Percentiles rank a stretch among this genome's conserved stretches.
Evolutionary conservation across 352 stramenopile species (phyloP).

Genomic region (Elongisporangium prolatum): DNA sequence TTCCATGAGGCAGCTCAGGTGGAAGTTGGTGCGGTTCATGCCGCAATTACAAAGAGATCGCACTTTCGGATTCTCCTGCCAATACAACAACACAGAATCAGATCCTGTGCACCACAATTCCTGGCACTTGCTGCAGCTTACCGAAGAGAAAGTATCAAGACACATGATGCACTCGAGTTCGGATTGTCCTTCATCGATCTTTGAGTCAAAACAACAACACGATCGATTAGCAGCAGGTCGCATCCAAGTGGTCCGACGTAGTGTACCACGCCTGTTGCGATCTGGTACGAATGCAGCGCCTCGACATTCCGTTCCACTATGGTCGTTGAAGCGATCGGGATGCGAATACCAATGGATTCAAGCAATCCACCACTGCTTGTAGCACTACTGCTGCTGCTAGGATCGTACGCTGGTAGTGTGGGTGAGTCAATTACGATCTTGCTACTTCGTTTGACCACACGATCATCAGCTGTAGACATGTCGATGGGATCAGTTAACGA

Average conservation of each 20-base stretch:
- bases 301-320: conserved; percentile 29
- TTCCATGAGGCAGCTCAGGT: conserved; percentile 84
- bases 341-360: conserved; percentile 1
- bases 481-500: not conserved
- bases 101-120: not conserved
- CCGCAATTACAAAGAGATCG: conserved; percentile 85
- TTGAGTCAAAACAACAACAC: conserved; percentile 1
- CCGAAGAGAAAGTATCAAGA: conserved; percentile 62
- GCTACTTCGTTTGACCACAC: conserved; percentile 8
- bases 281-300: conserved; percentile 65
- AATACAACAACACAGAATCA: not conserved
- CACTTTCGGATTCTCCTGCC: conserved; percentile 69
- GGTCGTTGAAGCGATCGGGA: not conserved
- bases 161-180: conserved; percentile 89
- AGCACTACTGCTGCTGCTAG: not conserved
- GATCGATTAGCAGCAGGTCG: not conserved
- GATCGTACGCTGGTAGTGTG: not conserved
- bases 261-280: conserved; percentile 47
- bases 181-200: conserved; percentile 52
- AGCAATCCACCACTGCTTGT: conserved; percentile 8
- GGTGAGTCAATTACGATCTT: conserved; percentile 3
- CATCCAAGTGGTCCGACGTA: not conserved
- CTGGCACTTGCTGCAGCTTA: conserved; percentile 5
- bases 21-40: conserved; percentile 89
- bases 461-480: not conserved